Evolutionary conservation across 257 asterid genomes (phyloP), one percentile per base, ranked within the genome.

Genomic region (Nicotiana otophora): DNA sequence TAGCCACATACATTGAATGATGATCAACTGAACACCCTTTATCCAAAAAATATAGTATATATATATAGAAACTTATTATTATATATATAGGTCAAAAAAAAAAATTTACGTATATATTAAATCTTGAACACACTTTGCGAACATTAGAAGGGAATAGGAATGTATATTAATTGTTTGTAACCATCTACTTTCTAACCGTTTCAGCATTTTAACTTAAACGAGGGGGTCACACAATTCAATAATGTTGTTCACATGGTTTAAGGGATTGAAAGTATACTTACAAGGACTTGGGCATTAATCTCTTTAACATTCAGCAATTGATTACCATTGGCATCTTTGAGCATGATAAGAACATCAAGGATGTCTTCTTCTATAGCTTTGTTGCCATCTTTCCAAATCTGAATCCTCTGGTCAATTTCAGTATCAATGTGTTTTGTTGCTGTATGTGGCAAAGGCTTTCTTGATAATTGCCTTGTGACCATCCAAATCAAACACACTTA

Each of bases 331-430:
- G 0, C 16, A 67, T 81, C 58, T 31, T 30, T 66, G 78, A 81
- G 78, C 33, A 14, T 81, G 54, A 67, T 54, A 23, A 67, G 55
- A 28, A 81, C 42, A 81, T 81, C 84, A 54, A 81, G 84, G 4
- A 81, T 67, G 33, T 67, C 84, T 4, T 53, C 39, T 81, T 66
- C 2, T 39, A 28, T 31, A 66, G 1, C 12, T 67, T 15, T 81
- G 10, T 33, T 46, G 5, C 7, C 42, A 65, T 67, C 4, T 53
- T 81, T 67, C 84, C 79, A 67, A 10, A 81, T 53, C 17, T 65
- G 20, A 3, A 66, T 67, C 84, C 84, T 81, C 17, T 53, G 11
- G 7, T 81, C 84, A 66, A 81, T n/a, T 81, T 65, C 54, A 33
- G 26, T 12, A 55, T 81, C 33, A 4, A 64, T 36, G 19, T 67